Base-by-base conservation (phyloP, 1,139 yeast species). In the Williopsis jadinii region DNA sequence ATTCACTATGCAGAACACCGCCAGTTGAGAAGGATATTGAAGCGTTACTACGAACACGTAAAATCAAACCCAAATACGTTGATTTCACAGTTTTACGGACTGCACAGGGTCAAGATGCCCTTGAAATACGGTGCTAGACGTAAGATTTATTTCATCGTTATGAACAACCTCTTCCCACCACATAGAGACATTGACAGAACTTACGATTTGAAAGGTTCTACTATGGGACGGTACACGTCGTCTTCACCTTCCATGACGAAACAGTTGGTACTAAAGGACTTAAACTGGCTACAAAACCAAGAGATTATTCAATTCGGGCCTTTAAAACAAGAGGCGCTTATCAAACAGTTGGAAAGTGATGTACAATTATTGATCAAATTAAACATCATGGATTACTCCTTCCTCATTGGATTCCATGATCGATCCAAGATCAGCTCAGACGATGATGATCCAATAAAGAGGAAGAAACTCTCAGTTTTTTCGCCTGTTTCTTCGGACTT, bases 101-200 rank as follows among this genome's bases (percentile, higher is more conserved):
- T 94, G 41, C 98, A 94, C 61, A 70, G 99, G 42, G 84, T 94
- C 38, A 90, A 92, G 59, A 80, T 92, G 78, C 95, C 92, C 11
- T 74, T 84, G 33, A 62, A 62, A 39, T 51, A 53, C 34, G 58
- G 55, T 2, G 77, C 76, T 35, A 73, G 73, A 44, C 77, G 94
- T 46, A 90, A 87, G 59, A 87, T 92, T 34, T 95, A 94, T 63
- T 92, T 94, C 54, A 73, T 94, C 42, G 97, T 94, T 35, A 94
- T 94, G 98, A 94, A 94, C 66, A 94, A 94, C 59, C 70, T 94
- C 41, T 92, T 94, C 63, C 98, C 99, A 1, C 95, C 97, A 8
- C 90, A 87, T 57, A 73, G 92, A 44, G 95, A 86, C 50, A 82
- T 92, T 46, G 95, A 88, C 59, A 66, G 76, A 37, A 85, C 92